phyloP scores from a whole-genome alignment of 1,284 basidiomycete species.

The Boletus sp. region DNA sequence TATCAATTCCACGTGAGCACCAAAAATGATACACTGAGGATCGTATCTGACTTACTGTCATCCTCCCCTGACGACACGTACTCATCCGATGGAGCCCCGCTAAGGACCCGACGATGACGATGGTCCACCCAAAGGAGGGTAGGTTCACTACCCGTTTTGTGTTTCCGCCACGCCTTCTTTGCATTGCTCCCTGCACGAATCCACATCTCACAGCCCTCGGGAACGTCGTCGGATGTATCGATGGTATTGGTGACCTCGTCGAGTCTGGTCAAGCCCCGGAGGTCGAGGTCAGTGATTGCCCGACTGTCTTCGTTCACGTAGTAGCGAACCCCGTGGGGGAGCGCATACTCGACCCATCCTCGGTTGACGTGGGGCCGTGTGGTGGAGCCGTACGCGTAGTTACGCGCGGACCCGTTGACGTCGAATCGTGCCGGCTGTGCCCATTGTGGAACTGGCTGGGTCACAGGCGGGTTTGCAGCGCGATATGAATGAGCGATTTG shows the following conservation, averaged over 20 bases:
- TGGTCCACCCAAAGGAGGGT: slow-evolving; percentile 64
- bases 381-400: slow-evolving; percentile 27
- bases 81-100: slow-evolving; percentile 40
- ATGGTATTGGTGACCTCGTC: slow-evolving; percentile 50
- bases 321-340: slow-evolving; percentile 66
- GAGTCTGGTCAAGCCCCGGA: slow-evolving; percentile 48
- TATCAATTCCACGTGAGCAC: slow-evolving; percentile 23
- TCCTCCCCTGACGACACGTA: slow-evolving; percentile 42
- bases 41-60: slow-evolving; percentile 47
- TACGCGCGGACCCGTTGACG: slow-evolving; percentile 32
- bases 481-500: slow-evolving; percentile 25
- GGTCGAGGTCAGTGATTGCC: slow-evolving; percentile 61
- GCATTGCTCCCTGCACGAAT: slow-evolving; percentile 30
- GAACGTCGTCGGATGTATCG: slow-evolving; percentile 34
- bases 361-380: slow-evolving; percentile 25
- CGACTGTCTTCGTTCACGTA: slow-evolving; percentile 57
- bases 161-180: slow-evolving; percentile 29
- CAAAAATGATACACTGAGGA: slow-evolving; percentile 1
- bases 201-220: slow-evolving; percentile 55
- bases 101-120: slow-evolving; percentile 46
- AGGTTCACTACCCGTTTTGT: slow-evolving; percentile 35
- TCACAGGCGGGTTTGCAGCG: slow-evolving; percentile 17
- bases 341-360: slow-evolving; percentile 64
- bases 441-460: slow-evolving; percentile 31
- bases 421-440: slow-evolving; percentile 25